phyloP scores from a whole-genome alignment of 2,329 filamentous ascomycete species.

The Pyrenochaeta sp. region DNA sequence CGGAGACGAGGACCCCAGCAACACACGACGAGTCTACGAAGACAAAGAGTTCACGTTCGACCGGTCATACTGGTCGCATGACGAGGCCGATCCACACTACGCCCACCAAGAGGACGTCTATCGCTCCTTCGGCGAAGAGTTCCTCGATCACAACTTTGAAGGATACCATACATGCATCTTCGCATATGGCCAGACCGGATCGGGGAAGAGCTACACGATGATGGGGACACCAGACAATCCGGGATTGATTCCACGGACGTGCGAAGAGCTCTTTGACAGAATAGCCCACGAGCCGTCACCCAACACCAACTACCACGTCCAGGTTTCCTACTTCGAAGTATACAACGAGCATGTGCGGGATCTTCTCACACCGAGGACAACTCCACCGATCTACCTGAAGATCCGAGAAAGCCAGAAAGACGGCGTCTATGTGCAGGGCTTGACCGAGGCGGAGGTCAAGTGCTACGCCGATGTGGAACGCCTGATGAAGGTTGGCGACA shows the following conservation, averaged over 20 bases:
- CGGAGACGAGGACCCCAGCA: slow-evolving; percentile 64
- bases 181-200: slow-evolving; percentile 96
- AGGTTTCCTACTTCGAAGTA: slow-evolving; percentile 98
- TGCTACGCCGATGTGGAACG: slow-evolving; percentile 87
- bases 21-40: slow-evolving; percentile 77
- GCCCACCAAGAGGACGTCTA: slow-evolving; percentile 94
- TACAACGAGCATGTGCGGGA: slow-evolving; percentile 99
- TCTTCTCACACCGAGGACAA: slow-evolving; percentile 80
- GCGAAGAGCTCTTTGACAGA: slow-evolving; percentile 92
- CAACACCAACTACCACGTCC: slow-evolving; percentile 95
- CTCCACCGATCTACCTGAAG: slow-evolving; percentile 90
- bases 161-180: slow-evolving; percentile 99
- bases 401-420: slow-evolving; percentile 95
- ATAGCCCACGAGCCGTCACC: slow-evolving; percentile 86
- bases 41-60: slow-evolving; percentile 96
- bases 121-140: slow-evolving; percentile 92
- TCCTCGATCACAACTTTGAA: slow-evolving; percentile 98
- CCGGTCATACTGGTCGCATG: slow-evolving; percentile 97
- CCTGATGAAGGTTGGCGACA: slow-evolving; percentile 89
- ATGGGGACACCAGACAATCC: slow-evolving; percentile 90
- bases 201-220: slow-evolving; percentile 97
- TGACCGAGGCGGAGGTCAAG: slow-evolving; percentile 91
- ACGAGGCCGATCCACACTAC: slow-evolving; percentile 81
- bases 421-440: slow-evolving; percentile 94
- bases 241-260: slow-evolving; percentile 92